Base-by-base conservation (phyloP, 2,329 filamentous ascomycete genomes). In the Fragosphaeria purpurea region DNA sequence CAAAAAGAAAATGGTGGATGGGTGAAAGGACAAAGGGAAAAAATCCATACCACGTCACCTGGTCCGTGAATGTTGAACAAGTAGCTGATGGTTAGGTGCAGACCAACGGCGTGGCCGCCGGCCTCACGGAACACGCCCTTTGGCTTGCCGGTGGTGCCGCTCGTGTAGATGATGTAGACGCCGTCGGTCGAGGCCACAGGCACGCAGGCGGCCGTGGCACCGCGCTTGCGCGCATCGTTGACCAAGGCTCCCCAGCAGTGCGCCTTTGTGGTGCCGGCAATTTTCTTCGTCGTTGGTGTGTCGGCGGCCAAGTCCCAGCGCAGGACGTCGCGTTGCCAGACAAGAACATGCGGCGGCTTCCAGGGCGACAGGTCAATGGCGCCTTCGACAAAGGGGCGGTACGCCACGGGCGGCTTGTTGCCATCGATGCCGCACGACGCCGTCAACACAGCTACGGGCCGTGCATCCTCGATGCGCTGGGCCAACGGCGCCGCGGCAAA, bases 391-490 rank as follows among this genome's bases (percentile, higher is more conserved):
- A 95, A 79, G 0, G 82, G 79, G 56, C 80, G 76, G 65, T 96
- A 96, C n/a, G 79, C 70, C 53, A 87, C 75, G 1, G 88, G 83
- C 1, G 85, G 84, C 65, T 95, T 95, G 47, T 74, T 74, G 4
- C 89, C 90, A 59, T 96, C 90, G 50, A 96, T 90, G 37, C 90
- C 90, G 65, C 90, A 96, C 7, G 88, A 95, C 0, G 90, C 89
- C 0, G 90, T 95, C 63, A 96, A 77, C 46, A 96, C 80, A 8
- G 78, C 82, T 7, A 79, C 78, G 7, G 90, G 88, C 37, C 77
- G 77, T 7, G 85, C 88, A 0, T 86, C 85, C 47, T 95, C 88
- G 57, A 97, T 95, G 32, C 90, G 79, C 67, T 96, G 90, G 1
- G 89, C 88, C 43, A 96, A 74, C 4, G 89, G 86, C 8, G 76